These are phyloP conservation scores for Globisporangium parvum DNA, from an alignment of 352 stramenopile genomes.

Conservation along the genomic window DNA sequence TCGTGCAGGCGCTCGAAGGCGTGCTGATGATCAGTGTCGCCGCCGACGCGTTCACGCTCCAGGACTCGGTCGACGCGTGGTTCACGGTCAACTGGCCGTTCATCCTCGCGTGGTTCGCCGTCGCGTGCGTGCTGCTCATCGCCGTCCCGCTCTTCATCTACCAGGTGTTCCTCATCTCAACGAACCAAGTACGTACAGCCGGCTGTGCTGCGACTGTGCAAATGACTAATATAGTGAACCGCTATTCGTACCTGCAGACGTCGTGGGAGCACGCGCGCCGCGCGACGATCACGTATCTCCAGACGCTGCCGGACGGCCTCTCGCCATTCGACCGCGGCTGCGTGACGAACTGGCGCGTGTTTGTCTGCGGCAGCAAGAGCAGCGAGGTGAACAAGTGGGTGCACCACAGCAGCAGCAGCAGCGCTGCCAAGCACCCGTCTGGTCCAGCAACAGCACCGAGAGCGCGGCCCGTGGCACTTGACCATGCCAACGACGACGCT, in stretches of 20 bases:
- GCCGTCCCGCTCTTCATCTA: conserved; percentile 58
- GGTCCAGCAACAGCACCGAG: background rate
- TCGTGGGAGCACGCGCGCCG: conserved; percentile 72
- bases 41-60: conserved; percentile 41
- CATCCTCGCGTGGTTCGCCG: conserved; percentile 54
- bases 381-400: conserved; percentile 59
- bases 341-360: conserved; percentile 57
- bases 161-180: conserved; percentile 61
- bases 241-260: conserved; percentile 18
- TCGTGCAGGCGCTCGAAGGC: conserved; percentile 48
- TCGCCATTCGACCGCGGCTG: conserved; percentile 63
- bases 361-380: conserved; percentile 23
- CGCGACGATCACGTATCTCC: conserved; percentile 69
- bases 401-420: conserved; percentile 12
- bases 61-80: conserved; percentile 62
- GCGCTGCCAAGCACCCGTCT: background rate
- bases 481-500: no score
- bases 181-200: conserved; percentile 64
- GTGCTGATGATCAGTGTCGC: conserved; percentile 43
- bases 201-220: no score
- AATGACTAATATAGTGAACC: no score
- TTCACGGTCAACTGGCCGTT: conserved; percentile 61
- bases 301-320: conserved; percentile 39
- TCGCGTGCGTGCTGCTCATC: conserved; percentile 55
- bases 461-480: background rate